Evolutionary conservation across 1,284 basidiomycete genomes (phyloP).

Genomic region (Serendipita sp.): DNA sequence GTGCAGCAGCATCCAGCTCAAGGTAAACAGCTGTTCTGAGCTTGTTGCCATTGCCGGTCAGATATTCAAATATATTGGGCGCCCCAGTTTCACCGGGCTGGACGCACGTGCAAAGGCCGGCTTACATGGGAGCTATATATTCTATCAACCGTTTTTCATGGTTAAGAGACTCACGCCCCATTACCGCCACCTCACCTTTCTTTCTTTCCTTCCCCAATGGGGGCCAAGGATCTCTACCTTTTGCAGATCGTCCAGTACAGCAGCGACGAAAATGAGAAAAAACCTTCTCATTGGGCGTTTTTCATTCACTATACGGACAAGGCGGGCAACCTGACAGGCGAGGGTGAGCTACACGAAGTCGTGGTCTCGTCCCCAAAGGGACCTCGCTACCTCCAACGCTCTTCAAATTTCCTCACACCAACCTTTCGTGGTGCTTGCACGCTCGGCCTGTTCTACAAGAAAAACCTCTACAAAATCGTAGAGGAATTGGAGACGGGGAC

Average conservation of each 20-base stretch:
- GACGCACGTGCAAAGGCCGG: neutral
- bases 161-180: no score
- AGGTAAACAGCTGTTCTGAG: no score
- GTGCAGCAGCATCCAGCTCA: no score
- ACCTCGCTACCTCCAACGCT: neutral
- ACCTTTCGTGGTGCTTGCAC: slow-evolving; percentile 2
- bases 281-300: neutral
- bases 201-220: neutral
- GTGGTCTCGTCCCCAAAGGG: neutral
- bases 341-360: neutral
- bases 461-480: neutral
- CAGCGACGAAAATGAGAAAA: neutral
- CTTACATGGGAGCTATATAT: neutral
- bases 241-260: slow-evolving; percentile 5
- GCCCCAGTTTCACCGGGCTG: no score
- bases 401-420: neutral
- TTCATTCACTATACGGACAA: slow-evolving; percentile 2
- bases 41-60: no score
- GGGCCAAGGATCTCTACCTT: slow-evolving; percentile 4
- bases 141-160: neutral
- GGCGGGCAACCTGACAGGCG: neutral
- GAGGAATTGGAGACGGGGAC: neutral
- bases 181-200: no score
- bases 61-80: no score
- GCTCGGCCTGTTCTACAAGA: slow-evolving; percentile 3